These are phyloP conservation scores for Gillenia trifoliata DNA, from an alignment of 306 rosid genomes.

Conservation along the genomic window DNA sequence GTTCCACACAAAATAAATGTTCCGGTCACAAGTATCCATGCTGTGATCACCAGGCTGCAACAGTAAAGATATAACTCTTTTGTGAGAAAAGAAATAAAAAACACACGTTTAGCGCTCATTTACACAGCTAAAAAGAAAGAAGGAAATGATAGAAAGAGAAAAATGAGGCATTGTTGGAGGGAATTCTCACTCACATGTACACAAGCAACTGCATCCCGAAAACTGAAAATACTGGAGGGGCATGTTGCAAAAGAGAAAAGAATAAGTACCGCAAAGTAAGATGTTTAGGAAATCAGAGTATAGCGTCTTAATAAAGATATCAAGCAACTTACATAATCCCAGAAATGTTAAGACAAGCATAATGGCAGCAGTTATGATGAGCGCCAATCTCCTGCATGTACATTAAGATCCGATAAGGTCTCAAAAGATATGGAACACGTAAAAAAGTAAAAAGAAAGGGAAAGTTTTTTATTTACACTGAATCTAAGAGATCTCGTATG, in stretches of 20 bases:
- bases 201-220: conserved; percentile 50
- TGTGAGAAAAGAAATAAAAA: not conserved
- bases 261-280: conserved; percentile 4
- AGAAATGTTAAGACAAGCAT: conserved; percentile 50
- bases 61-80: not conserved
- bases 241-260: conserved; percentile 2
- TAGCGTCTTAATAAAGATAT: conserved; percentile 2
- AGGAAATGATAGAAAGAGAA: not conserved
- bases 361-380: conserved; percentile 42
- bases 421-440: not conserved
- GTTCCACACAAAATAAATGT: conserved; percentile 38
- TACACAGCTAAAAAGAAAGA: not conserved
- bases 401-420: not conserved
- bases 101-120: not conserved
- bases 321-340: conserved; percentile 48
- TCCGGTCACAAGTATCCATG: conserved; percentile 57
- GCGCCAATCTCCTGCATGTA: conserved; percentile 39
- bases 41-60: conserved; percentile 54
- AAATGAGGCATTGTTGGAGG: not conserved
- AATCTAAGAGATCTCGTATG: conserved; percentile 40
- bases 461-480: conserved; percentile 21
- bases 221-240: conserved; percentile 53
- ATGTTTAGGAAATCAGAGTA: not conserved
- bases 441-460: not conserved
- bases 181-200: conserved; percentile 53